Evolutionary conservation across 139 green algal species (phyloP).

Genomic region (Deuterostichococcus epilithicus): DNA sequence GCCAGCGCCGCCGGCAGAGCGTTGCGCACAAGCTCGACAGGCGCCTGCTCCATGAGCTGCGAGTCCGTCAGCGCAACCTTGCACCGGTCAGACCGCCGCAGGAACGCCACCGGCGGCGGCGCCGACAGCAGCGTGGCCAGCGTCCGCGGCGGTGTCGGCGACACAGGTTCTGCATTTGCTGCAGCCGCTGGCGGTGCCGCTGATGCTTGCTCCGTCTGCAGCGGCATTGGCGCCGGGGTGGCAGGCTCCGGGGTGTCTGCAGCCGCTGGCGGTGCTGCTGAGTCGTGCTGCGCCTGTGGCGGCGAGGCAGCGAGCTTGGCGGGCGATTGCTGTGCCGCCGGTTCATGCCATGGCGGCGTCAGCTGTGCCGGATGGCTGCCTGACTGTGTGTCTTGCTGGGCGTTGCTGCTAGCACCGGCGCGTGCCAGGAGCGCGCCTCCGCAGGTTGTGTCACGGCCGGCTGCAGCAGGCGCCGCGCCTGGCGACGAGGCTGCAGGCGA

Average conservation of each 20-base stretch:
- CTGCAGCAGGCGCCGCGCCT: no score
- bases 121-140: neutral
- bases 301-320: no score
- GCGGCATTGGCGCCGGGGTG: no score
- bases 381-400: neutral
- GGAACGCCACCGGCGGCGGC: neutral
- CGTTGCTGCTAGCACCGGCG: no score
- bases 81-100: neutral
- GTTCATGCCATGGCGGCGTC: neutral
- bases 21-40: conserved; percentile 20
- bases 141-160: no score
- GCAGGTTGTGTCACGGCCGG: no score
- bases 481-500: no score
- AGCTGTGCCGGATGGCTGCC: neutral
- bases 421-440: no score
- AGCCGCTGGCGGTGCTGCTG: no score
- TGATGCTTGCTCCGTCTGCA: neutral
- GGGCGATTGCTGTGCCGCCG: neutral
- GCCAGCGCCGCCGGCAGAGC: conserved; percentile 13
- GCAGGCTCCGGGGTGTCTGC: no score
- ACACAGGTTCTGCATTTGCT: neutral
- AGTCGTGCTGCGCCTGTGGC: neutral
- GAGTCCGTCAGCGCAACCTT: conserved; percentile 8
- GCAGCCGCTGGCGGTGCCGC: neutral
- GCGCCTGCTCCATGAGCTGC: conserved; percentile 2